Base-by-base conservation (phyloP, 2,329 filamentous ascomycete genomes). In the Aspergillus fumigatus region DNA sequence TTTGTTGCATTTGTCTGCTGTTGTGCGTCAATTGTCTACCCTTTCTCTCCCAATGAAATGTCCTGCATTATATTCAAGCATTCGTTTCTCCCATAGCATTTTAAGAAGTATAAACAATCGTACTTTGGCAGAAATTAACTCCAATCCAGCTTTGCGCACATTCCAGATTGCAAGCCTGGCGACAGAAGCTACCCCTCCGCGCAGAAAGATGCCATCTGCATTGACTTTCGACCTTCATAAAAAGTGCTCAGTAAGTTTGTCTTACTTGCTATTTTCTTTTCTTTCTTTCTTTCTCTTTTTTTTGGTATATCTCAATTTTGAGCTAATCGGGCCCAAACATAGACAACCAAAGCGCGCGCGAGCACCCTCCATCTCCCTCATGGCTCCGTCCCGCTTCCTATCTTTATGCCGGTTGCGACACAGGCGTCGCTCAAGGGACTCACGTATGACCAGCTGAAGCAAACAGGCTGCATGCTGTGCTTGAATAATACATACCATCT, bases 391-490 rank as follows among this genome's bases (percentile, higher is more conserved):
- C 85, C 89, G 66, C 84, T 97, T 29, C 94, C 95, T 7, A 86
- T 97, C 57, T 99, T 99, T 75, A 99, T 99, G 94, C 94, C 94
- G 17, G 94, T 99, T 47, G 94, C 94, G 29, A 99, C 94, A 0
- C 94, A 99, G 75, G 94, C 90, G 1, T 96, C 93, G 0, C 81
- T 99, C 41, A 99, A 99, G 72, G 94, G 94, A 47, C 77, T 99
- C 55, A 97, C 94, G 0, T 92, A 93, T 1, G 88, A 93, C 63
- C 94, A 99, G 70, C 81, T 99, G 2, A 92, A 94, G 67, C 87
- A 90, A 53, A 95, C 92, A 0, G 86, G 90, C 47, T 99, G 95
- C 69, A 86, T 89, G 57, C 78, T 99, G 45, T 99, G 94, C 73
- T 79, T 99, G 62, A 99, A 99, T 78, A 99, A 99, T 76, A 99